Percentiles rank a stretch among this genome's conserved stretches.
These are phyloP conservation scores for Botryotinia calthae DNA, from an alignment of 2,329 filamentous ascomycete species.

Conservation along the genomic window DNA sequence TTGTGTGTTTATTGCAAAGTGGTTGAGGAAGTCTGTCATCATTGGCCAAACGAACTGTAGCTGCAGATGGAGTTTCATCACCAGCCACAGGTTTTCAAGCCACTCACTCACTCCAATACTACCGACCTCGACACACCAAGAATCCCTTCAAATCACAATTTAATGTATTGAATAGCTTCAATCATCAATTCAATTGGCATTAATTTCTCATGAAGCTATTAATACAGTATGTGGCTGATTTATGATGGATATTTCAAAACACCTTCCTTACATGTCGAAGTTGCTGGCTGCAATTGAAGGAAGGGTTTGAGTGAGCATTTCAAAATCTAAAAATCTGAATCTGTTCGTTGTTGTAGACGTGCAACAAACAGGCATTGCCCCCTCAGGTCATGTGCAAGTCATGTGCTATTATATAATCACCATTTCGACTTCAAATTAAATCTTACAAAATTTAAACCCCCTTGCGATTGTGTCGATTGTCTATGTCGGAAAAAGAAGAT, in stretches of 20 bases:
- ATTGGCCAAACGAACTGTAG: not conserved
- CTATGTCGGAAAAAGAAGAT: not conserved
- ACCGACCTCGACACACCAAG: not conserved
- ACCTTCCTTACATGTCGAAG: not conserved
- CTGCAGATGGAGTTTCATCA: not conserved
- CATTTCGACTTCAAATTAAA: rapidly evolving
- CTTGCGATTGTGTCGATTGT: not conserved
- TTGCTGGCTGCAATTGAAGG: not conserved
- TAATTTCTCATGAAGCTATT: rapidly evolving
- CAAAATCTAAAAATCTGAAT: no score
- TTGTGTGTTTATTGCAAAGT: not conserved
- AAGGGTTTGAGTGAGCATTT: not conserved
- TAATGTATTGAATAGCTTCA: not conserved
- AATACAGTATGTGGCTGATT: not conserved
- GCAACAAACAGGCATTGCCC: not conserved
- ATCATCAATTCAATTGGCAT: not conserved
- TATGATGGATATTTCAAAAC: not conserved
- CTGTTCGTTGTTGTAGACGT: not conserved
- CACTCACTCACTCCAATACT: not conserved
- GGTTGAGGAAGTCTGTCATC: not conserved
- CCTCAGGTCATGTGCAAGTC: not conserved
- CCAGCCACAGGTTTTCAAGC: not conserved
- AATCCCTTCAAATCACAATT: not conserved
- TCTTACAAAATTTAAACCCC: not conserved
- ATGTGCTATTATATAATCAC: not conserved